phyloP scores from a whole-genome alignment of 2,329 filamentous ascomycete genomes.

The Bipolaris zeicola region DNA sequence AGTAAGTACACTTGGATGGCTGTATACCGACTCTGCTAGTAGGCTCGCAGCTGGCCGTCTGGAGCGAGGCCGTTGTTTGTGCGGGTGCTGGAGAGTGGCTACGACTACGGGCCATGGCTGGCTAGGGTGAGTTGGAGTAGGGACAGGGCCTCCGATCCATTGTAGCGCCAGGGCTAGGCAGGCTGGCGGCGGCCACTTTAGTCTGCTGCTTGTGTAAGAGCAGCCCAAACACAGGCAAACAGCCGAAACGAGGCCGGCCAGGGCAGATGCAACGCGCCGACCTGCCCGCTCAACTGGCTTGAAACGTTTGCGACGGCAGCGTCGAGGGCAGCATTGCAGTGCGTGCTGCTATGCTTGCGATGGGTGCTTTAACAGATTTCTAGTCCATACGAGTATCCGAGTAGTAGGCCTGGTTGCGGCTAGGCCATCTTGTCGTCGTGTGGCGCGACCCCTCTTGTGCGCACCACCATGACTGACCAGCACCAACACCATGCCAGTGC shows the following conservation, averaged over 20 bases:
- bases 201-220: slow-evolving; percentile 29
- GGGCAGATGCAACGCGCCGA: slow-evolving; percentile 37
- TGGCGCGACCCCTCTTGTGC: not conserved
- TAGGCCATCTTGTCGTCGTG: not conserved
- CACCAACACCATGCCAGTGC: not conserved
- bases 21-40: too few relatives aligned
- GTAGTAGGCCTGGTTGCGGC: too few relatives aligned
- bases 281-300: slow-evolving; percentile 25
- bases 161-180: not conserved
- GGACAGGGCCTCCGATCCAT: too few relatives aligned
- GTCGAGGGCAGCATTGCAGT: not conserved
- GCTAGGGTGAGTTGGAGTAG: too few relatives aligned
- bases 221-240: slow-evolving; percentile 30
- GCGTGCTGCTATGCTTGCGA: too few relatives aligned
- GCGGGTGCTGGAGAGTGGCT: too few relatives aligned
- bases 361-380: too few relatives aligned
- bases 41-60: too few relatives aligned
- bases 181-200: slow-evolving; percentile 20
- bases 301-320: not conserved
- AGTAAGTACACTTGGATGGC: too few relatives aligned
- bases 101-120: too few relatives aligned
- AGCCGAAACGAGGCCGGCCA: slow-evolving; percentile 34
- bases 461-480: not conserved
- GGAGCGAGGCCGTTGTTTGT: too few relatives aligned
- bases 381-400: too few relatives aligned